phyloP scores from a whole-genome alignment of 1,139 yeast species.

The Petasospora fabianii region DNA sequence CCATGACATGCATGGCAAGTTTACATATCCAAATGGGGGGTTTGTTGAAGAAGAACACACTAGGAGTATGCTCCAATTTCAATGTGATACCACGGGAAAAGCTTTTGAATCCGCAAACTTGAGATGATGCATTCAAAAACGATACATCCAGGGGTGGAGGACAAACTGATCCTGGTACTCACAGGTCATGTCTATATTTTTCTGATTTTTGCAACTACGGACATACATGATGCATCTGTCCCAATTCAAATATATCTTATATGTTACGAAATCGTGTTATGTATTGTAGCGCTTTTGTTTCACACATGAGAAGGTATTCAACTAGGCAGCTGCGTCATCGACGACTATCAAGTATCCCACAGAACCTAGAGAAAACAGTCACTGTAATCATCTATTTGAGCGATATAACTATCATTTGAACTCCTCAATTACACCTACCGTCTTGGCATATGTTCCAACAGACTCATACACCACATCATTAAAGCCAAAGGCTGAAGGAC shows the following conservation, averaged over 20 bases:
- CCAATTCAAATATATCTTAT: neutral
- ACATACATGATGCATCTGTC: neutral
- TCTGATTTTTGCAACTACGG: neutral
- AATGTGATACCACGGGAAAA: no score
- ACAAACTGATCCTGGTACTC: no score
- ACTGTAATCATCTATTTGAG: no score
- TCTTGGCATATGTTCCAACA: conserved; percentile 33
- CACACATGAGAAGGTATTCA: no score
- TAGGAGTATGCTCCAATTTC: no score
- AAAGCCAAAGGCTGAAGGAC: conserved; percentile 36
- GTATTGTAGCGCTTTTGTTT: no score
- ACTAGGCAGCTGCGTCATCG: no score
- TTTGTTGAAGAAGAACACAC: no score
- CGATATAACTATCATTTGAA: conserved; percentile 21
- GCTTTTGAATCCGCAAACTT: no score
- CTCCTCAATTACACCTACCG: conserved; percentile 41
- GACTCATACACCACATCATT: conserved; percentile 36
- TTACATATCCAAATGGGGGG: neutral
- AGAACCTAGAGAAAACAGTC: neutral
- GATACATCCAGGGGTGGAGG: no score
- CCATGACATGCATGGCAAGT: neutral
- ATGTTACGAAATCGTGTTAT: neutral
- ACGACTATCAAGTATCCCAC: no score
- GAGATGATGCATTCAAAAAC: neutral
- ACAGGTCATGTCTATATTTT: conserved; percentile 5